Evolutionary conservation across 805 yeast species (phyloP).

Genomic region (Myxozyma kluyveri): DNA sequence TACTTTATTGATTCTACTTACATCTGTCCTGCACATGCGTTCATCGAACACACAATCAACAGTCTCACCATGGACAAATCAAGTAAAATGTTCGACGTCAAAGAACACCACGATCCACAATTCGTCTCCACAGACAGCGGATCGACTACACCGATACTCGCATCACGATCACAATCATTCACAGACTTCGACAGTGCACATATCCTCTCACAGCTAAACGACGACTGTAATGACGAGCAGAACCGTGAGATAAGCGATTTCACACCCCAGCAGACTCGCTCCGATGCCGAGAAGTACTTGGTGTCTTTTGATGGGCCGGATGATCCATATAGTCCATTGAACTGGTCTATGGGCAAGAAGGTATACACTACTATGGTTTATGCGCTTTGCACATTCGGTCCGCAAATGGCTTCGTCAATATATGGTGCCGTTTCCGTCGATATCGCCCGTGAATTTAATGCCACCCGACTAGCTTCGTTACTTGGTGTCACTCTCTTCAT

Average conservation of each 20-base stretch:
- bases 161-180: neutral
- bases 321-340: slow-evolving; percentile 69
- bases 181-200: neutral
- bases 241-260: slow-evolving; percentile 14
- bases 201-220: neutral
- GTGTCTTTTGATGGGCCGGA: slow-evolving; percentile 68
- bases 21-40: too few relatives aligned
- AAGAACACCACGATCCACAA: too few relatives aligned
- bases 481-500: slow-evolving; percentile 26
- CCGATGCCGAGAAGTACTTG: slow-evolving; percentile 12
- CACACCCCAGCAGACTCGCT: slow-evolving; percentile 12
- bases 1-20: too few relatives aligned
- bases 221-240: neutral
- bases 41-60: too few relatives aligned
- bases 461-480: slow-evolving; percentile 8
- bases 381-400: slow-evolving; percentile 45
- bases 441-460: slow-evolving; percentile 7
- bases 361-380: slow-evolving; percentile 42
- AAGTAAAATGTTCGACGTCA: too few relatives aligned
- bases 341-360: slow-evolving; percentile 42
- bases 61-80: too few relatives aligned
- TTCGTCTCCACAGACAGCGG: neutral
- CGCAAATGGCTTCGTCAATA: slow-evolving; percentile 53
- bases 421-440: slow-evolving; percentile 17
- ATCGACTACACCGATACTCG: too few relatives aligned